phyloP scores from a whole-genome alignment of 176 grass and related monocot genomes.

The Phoenix roebelenii region DNA sequence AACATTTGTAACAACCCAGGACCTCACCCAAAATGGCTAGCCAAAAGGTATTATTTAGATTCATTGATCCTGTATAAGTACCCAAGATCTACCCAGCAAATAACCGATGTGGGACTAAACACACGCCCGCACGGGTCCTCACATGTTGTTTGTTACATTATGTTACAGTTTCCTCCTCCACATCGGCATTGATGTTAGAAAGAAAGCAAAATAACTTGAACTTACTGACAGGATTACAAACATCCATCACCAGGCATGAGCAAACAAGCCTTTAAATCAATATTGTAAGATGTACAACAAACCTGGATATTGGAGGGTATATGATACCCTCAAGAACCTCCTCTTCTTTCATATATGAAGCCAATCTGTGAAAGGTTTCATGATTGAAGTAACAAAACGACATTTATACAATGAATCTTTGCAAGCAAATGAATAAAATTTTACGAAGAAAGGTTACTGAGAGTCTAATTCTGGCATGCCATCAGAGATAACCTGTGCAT shows the following conservation, averaged over 20 bases:
- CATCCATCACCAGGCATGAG: not conserved
- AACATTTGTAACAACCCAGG: no score
- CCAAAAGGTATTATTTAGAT: no score
- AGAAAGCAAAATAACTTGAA: no score
- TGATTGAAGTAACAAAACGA: no score
- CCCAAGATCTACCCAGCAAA: no score
- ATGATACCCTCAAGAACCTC: slow-evolving; percentile 80
- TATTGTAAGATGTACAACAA: not conserved
- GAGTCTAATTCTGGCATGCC: slow-evolving; percentile 45
- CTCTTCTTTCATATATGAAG: slow-evolving; percentile 90
- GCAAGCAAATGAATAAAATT: no score
- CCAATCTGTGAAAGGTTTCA: slow-evolving; percentile 35
- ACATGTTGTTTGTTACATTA: slow-evolving; percentile 86
- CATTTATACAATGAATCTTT: no score
- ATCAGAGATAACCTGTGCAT: slow-evolving; percentile 77
- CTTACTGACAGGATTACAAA: no score
- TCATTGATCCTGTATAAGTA: no score
- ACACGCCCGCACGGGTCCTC: not conserved
- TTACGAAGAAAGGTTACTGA: slow-evolving; percentile 5
- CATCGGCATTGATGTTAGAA: not conserved
- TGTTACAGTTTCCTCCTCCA: slow-evolving; percentile 66
- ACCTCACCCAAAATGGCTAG: no score
- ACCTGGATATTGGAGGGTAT: slow-evolving; percentile 92
- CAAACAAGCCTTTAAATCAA: not conserved
- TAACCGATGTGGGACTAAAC: no score